Evolutionary conservation across 2,329 filamentous ascomycete genomes (phyloP).

Genomic region (Colletotrichum karsti): DNA sequence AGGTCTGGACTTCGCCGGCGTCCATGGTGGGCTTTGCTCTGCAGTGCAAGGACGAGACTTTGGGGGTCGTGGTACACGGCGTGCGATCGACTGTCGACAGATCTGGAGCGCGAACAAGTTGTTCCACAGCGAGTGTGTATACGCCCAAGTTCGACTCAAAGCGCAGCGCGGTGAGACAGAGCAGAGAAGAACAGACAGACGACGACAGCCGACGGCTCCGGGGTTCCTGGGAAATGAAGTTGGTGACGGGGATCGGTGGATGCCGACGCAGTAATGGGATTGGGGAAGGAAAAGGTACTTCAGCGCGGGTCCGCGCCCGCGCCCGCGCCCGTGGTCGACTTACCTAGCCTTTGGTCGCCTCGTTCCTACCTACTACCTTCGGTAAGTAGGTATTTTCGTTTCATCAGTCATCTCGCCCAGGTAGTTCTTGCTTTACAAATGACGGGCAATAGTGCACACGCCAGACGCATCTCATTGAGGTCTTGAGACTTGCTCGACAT

Average conservation of each 20-base stretch:
- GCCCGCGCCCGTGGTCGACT: not conserved
- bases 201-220: not conserved
- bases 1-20: conserved; percentile 66
- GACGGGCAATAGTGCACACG: not conserved
- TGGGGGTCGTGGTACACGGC: not conserved
- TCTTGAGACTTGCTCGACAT: too few relatives aligned
- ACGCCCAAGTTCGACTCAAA: too few relatives aligned
- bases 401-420: too few relatives aligned
- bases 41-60: not conserved
- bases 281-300: not conserved
- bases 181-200: too few relatives aligned
- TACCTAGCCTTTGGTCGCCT: too few relatives aligned
- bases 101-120: not conserved
- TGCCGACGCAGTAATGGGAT: not conserved
- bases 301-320: not conserved
- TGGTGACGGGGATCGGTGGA: not conserved
- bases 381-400: too few relatives aligned
- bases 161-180: not conserved
- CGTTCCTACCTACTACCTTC: too few relatives aligned
- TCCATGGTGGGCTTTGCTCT: conserved; percentile 59
- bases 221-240: not conserved
- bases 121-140: not conserved
- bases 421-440: not conserved
- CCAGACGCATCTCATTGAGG: too few relatives aligned
- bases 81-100: not conserved